Evolutionary conservation across 2,329 filamentous ascomycete genomes (phyloP).

Genomic region (Aspergillus piperis): DNA sequence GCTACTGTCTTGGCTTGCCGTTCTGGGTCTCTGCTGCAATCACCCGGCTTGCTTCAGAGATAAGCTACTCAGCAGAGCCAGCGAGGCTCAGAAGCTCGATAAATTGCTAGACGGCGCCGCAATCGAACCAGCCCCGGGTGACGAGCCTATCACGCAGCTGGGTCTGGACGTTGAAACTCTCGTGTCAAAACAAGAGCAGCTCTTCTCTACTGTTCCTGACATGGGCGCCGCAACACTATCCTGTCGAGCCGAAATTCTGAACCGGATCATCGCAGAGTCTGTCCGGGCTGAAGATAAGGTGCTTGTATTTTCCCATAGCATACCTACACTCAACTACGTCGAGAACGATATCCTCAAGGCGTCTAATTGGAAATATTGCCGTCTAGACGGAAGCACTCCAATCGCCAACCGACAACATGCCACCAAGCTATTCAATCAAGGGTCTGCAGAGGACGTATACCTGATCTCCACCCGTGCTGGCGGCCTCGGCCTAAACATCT

Average conservation of each 20-base stretch:
- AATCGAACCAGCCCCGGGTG: constrained; percentile 20
- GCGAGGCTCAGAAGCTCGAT: constrained; percentile 20
- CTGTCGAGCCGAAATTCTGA: constrained; percentile 67
- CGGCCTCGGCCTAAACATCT: constrained; percentile 80
- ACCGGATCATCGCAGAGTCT: constrained; percentile 68
- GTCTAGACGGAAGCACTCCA: constrained; percentile 68
- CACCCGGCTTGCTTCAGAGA: constrained; percentile 58
- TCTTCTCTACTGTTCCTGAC: constrained; percentile 36
- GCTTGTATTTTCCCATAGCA: constrained; percentile 76
- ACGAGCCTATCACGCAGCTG: constrained; percentile 40
- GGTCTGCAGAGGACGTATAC: constrained; percentile 59
- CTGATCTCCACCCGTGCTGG: constrained; percentile 83
- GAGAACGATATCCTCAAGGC: constrained; percentile 54
- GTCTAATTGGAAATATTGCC: constrained; percentile 52
- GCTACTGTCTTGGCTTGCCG: constrained; percentile 58
- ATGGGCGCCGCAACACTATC: constrained; percentile 57
- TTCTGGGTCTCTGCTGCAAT: constrained; percentile 58
- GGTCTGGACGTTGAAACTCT: constrained; percentile 36
- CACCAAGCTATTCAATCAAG: constrained; percentile 69
- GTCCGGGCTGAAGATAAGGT: constrained; percentile 68
- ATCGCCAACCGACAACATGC: constrained; percentile 61
- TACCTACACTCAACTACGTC: constrained; percentile 70
- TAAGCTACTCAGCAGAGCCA: constrained; percentile 49
- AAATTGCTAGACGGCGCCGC: constrained; percentile 14
- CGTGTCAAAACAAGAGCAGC: constrained; percentile 33